Evolutionary conservation across 2,329 filamentous ascomycete species (phyloP), one percentile per base, ranked within the genome.

Genomic region (Hypoxylon sp.): DNA sequence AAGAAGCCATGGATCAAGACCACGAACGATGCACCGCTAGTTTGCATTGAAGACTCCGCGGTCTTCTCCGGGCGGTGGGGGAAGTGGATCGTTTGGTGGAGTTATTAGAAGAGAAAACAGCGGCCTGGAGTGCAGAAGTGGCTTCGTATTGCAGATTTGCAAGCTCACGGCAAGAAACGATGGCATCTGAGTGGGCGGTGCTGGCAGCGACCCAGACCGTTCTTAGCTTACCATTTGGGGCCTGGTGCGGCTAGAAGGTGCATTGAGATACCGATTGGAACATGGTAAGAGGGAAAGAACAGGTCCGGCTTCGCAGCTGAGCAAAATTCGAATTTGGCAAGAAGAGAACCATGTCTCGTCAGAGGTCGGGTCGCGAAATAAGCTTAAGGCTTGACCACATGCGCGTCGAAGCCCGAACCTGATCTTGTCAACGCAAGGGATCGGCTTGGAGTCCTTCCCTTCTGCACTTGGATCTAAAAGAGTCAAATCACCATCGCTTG

Each of bases 21-120:
- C 60, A 65, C 49, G 61, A 61, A 61, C 57, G 53, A 67, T 57
- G 67, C 67, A 69, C 67, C 67, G 64, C 67, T 69, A 69, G 64
- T 69, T 69, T 67, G 64, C 64, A 67, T 64, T 48, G 50, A 60
- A 61, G 50, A 56, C 50, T 62, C 53, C 53, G 54, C 67, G 64
- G 67, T 66, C 67, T 64, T 38, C 61, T 62, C 67, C 61, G 64
- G 57, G 51, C 46, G 46, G 67, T 67, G 67, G 67, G 67, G 67
- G 64, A 64, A 57, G 67, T 69, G 67, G 67, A 69, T 63, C 61
- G 61, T 60, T n/a, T 50, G 53, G 59, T 67, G 61, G 61, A 67
- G 66, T 64, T 61, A 53, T 26, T 42, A 56, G 48, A 40, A 45
- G 33, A n/a, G 9, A 28, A 44, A 61, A 46, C 38, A 46, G 30